Percentiles rank a stretch among this genome's conserved stretches.
Evolutionary conservation across 75 land plant species (phyloP).

Genomic region (Adiantum capillusveneris): DNA sequence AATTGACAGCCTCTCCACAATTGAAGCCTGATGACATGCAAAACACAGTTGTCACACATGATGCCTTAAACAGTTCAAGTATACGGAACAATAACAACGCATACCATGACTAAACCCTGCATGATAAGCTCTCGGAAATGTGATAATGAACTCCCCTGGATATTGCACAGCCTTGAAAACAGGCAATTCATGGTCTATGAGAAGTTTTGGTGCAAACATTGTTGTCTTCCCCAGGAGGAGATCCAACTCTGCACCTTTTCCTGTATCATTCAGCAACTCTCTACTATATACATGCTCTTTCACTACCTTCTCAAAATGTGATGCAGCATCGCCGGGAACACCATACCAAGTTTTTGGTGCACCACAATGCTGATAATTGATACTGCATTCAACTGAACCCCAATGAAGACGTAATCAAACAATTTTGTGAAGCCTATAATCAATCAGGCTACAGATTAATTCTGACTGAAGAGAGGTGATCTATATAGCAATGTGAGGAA

Average conservation of each 20-base stretch:
- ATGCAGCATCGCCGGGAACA: constrained; percentile 72
- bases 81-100: neutral
- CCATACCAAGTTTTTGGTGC: constrained; percentile 90
- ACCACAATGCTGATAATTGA: constrained; percentile 74
- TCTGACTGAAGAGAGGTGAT: no score
- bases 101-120: constrained; percentile 96
- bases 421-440: no score
- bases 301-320: constrained; percentile 59
- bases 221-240: constrained; percentile 82
- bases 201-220: constrained; percentile 70
- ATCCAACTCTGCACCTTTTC: constrained; percentile 52
- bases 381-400: constrained; percentile 31
- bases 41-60: no score
- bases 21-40: constrained; percentile 59
- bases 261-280: constrained; percentile 38
- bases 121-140: constrained; percentile 94
- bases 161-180: constrained; percentile 67
- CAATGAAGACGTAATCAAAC: neutral
- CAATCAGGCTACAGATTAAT: no score
- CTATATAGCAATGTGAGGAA: no score
- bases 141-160: constrained; percentile 94
- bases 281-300: constrained; percentile 48
- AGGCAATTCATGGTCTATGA: constrained; percentile 54
- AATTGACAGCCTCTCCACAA: constrained; percentile 95
- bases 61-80: neutral